phyloP scores from a whole-genome alignment of 495 filamentous ascomycete genomes.

The Clavariopsis aquatica region DNA sequence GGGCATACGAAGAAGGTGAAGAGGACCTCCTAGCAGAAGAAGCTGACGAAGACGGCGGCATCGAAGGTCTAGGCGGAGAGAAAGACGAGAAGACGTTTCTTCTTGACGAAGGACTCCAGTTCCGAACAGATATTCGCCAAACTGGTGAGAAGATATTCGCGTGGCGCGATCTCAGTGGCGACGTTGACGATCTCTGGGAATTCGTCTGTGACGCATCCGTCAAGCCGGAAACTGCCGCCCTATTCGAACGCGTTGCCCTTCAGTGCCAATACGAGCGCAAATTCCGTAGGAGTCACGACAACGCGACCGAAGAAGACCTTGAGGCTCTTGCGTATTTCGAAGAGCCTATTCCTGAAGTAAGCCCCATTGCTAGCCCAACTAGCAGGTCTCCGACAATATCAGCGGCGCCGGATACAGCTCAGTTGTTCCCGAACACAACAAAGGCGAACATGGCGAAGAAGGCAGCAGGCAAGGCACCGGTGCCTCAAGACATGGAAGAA shows the following conservation, averaged over 20 bases:
- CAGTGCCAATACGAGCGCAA: slow-evolving; percentile 98
- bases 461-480: slow-evolving; percentile 26
- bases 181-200: slow-evolving; percentile 90
- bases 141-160: slow-evolving; percentile 80
- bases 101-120: slow-evolving; percentile 86
- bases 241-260: slow-evolving; percentile 79
- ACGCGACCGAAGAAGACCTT: slow-evolving; percentile 79
- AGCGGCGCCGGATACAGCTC: slow-evolving; percentile 26
- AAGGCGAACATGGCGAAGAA: slow-evolving; percentile 37
- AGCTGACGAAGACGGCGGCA: slow-evolving; percentile 73
- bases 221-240: slow-evolving; percentile 66
- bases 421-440: slow-evolving; percentile 36
- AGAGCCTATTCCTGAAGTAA: slow-evolving; percentile 78
- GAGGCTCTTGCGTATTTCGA: slow-evolving; percentile 80
- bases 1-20: slow-evolving; percentile 96
- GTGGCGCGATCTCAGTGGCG: slow-evolving; percentile 93
- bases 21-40: slow-evolving; percentile 82
- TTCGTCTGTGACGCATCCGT: slow-evolving; percentile 85
- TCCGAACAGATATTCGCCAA: slow-evolving; percentile 77
- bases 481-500: slow-evolving; percentile 34
- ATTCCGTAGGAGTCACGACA: slow-evolving; percentile 73
- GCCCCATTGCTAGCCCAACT: slow-evolving; percentile 69
- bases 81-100: slow-evolving; percentile 97
- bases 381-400: slow-evolving; percentile 43
- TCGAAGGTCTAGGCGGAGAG: slow-evolving; percentile 64